Conservation (phyloP, 768 basidiomycete species). For the Hygrophorus pudorinus region DNA sequence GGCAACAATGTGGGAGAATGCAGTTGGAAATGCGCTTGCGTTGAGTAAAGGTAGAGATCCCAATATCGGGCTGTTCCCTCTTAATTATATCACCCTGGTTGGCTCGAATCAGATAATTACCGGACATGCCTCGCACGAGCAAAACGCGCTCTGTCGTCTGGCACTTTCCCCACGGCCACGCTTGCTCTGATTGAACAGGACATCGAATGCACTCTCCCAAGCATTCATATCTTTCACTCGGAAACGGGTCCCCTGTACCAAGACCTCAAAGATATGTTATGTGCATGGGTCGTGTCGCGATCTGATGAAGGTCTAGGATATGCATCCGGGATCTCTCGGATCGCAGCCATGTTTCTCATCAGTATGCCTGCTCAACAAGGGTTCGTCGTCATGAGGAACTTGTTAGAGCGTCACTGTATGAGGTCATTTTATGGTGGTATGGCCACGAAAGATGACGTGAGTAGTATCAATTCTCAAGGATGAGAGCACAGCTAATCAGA, state of each 20-base stretch:
- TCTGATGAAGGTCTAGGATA: slow-evolving; percentile 79
- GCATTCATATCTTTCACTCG: slow-evolving; percentile 70
- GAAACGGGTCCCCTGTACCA: slow-evolving; percentile 70
- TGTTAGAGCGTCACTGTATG: slow-evolving; percentile 77
- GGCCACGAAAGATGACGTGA: slow-evolving; percentile 66
- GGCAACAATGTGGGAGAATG: slow-evolving; percentile 73
- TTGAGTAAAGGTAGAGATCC: slow-evolving; percentile 61
- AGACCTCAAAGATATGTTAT: slow-evolving; percentile 76
- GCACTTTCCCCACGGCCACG: slow-evolving; percentile 55
- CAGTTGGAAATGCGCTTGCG: slow-evolving; percentile 76
- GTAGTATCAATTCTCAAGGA: slow-evolving; percentile 18
- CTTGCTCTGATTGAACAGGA: slow-evolving; percentile 65
- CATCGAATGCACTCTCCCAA: slow-evolving; percentile 61
- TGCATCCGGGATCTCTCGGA: slow-evolving; percentile 52
- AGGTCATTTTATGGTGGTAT: slow-evolving; percentile 76
- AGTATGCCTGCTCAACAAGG: slow-evolving; percentile 70
- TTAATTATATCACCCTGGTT: slow-evolving; percentile 2
- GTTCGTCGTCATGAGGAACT: slow-evolving; percentile 77
- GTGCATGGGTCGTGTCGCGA: slow-evolving; percentile 81
- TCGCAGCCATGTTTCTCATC: slow-evolving; percentile 81
- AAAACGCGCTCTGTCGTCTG: slow-evolving; percentile 54
- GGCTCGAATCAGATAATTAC: slow-evolving; percentile 48
- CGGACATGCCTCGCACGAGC: slow-evolving; percentile 65
- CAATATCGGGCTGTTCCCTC: slow-evolving; percentile 7
- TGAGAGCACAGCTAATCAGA: slow-evolving; percentile 1